Evolutionary conservation across 352 stramenopile genomes (phyloP), one percentile per base, ranked within the genome.

Genomic region (Phytophthora uliginosa): DNA sequence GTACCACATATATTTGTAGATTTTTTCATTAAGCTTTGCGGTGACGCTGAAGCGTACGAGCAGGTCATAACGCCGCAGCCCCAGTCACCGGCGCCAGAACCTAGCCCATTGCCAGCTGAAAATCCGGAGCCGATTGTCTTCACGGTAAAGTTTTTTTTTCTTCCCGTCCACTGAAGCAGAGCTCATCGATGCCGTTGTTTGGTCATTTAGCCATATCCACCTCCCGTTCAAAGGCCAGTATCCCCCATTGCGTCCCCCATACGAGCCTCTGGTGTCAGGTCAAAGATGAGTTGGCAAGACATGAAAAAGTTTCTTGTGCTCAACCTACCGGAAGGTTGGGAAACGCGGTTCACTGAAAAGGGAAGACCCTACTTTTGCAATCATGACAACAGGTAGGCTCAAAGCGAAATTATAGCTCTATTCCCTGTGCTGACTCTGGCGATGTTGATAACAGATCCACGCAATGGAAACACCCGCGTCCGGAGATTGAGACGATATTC

Each of bases 281-380:
- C 76, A 24, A 91, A 88, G 36, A 78, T 91, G 77, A 90, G 64
- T 18, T 93, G 86, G 86, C 89, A 90, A 38, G 82, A 95, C 47
- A 92, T 95, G 82, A 91, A 88, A 42, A 88, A 89, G 48, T 81
- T 92, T 20, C 60, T 95, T 2, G 62, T 86, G 5, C 40, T 94
- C 20, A 93, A 93, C 34, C 71, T 95, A 2, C 89, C 89, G 0
- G 78, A 92, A 26, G 88, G 89, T 9, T 96, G 90, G 90, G 90
- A 96, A 61, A 89, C 81, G 48, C 85, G 89, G 6, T 94, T 91
- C 71, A 96, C 86, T 17, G 84, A 92, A 45, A 95, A 93, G 26
- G 88, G 90, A 4, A 82, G 82, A 51, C 90, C 90, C 2, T 96
- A 97, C 70, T 95, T 95, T 63, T 94, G 88, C 73, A 91, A 94